These are phyloP conservation scores for Vickermania ingenoplastis DNA, from an alignment of 208 protist species.

Conservation along the genomic window DNA sequence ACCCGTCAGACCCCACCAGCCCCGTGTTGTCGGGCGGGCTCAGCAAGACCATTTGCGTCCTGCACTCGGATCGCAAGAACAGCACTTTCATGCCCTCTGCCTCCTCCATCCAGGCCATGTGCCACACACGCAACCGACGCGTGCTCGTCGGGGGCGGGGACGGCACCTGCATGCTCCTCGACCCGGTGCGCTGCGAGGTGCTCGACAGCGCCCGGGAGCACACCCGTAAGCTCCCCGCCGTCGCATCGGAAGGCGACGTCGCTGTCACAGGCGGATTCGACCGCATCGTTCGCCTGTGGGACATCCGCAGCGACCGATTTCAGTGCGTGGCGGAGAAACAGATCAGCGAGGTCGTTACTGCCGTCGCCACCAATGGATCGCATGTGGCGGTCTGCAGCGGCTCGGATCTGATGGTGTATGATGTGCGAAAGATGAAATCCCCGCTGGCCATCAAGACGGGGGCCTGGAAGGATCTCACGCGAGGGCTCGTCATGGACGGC, in stretches of 20 bases:
- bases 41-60: conserved; percentile 76
- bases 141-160: conserved; percentile 75
- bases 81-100: conserved; percentile 74
- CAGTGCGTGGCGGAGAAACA: conserved; percentile 39
- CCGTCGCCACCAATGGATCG: conserved; percentile 55
- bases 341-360: conserved; percentile 65
- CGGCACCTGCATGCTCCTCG: conserved; percentile 64
- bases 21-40: conserved; percentile 75
- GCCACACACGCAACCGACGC: conserved; percentile 44
- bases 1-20: conserved; percentile 52
- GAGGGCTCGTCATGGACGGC: conserved; percentile 67
- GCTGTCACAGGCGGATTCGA: conserved; percentile 81
- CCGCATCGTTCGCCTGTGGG: conserved; percentile 67
- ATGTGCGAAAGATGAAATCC: conserved; percentile 46
- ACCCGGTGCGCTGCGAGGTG: conserved; percentile 45
- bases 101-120: conserved; percentile 79
- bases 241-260: conserved; percentile 45
- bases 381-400: conserved; percentile 68
- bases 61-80: conserved; percentile 77
- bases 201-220: conserved; percentile 59
- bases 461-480: conserved; percentile 81
- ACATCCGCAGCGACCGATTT: conserved; percentile 53
- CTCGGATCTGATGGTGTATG: conserved; percentile 69
- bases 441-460: conserved; percentile 50
- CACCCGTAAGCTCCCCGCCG: conserved; percentile 74